phyloP scores from a whole-genome alignment of 2,329 filamentous ascomycete genomes.

The Chaetomiaceae sp. region DNA sequence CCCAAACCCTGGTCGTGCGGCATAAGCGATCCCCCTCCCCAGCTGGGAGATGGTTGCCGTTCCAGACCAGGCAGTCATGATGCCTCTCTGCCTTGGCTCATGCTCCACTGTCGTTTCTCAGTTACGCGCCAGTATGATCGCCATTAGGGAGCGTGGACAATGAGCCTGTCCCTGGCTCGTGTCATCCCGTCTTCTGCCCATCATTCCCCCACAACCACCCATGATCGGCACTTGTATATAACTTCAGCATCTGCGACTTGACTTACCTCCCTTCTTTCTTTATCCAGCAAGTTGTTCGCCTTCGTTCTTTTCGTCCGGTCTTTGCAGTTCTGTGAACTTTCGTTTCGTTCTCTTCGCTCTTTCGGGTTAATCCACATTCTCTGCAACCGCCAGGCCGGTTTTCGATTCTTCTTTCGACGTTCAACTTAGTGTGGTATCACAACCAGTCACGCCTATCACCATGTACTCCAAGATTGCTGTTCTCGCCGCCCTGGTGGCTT shows the following conservation, averaged over 20 bases:
- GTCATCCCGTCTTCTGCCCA: slow-evolving; percentile 17
- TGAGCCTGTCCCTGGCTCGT: slow-evolving; percentile 18
- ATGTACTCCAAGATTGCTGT: slow-evolving; percentile 27
- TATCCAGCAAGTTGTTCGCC: slow-evolving; percentile 23
- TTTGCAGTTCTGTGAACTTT: slow-evolving; percentile 31
- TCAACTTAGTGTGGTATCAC: slow-evolving; percentile 7
- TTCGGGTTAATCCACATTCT: slow-evolving; percentile 15
- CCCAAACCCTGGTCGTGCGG: slow-evolving; percentile 17
- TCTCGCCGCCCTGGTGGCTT: slow-evolving; percentile 36
- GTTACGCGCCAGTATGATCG: slow-evolving; percentile 26
- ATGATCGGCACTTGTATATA: slow-evolving; percentile 24
- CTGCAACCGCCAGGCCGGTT: slow-evolving; percentile 14
- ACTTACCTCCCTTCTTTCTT: background rate
- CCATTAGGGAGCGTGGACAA: slow-evolving; percentile 24
- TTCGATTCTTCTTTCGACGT: slow-evolving; percentile 18
- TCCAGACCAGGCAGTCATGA: slow-evolving; percentile 4
- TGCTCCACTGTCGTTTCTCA: slow-evolving; percentile 16
- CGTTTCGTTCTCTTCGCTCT: slow-evolving; percentile 26
- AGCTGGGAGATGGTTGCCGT: slow-evolving; percentile 5
- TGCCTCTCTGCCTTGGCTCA: slow-evolving; percentile 11
- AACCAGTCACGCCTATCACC: slow-evolving; percentile 11
- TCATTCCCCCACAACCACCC: slow-evolving; percentile 5
- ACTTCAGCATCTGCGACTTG: slow-evolving; percentile 11
- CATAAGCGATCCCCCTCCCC: slow-evolving; percentile 20
- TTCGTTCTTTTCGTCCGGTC: slow-evolving; percentile 20